Conservation (phyloP, 352 stramenopile species). For the Elongisporangium anandrum region DNA sequence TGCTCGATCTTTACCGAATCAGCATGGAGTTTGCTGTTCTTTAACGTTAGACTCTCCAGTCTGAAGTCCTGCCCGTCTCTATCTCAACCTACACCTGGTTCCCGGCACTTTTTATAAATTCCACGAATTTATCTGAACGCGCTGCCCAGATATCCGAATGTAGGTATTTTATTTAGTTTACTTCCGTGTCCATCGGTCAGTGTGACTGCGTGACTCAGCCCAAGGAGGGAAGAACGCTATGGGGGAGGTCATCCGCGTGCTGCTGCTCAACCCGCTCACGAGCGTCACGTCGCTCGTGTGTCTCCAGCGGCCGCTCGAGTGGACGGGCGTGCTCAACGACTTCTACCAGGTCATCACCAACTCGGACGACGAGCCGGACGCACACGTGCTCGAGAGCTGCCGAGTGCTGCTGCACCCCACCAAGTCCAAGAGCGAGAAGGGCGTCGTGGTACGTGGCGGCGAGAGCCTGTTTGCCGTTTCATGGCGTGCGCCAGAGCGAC, state of each 20-base stretch:
- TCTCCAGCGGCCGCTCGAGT: constrained; percentile 74
- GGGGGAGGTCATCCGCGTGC: constrained; percentile 75
- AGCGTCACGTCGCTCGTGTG: constrained; percentile 70
- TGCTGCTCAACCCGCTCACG: constrained; percentile 71
- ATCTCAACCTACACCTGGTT: background rate
- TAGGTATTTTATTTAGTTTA: background rate
- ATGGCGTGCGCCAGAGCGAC: background rate
- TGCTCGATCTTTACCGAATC: background rate
- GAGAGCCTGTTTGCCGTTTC: background rate
- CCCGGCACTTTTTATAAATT: background rate
- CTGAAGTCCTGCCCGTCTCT: background rate
- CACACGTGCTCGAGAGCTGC: constrained; percentile 54
- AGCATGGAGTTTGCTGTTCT: background rate
- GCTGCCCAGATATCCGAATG: no score
- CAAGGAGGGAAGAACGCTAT: constrained; percentile 16
- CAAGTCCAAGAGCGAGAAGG: constrained; percentile 81
- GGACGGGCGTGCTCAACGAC: constrained; percentile 66
- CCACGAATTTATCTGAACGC: background rate
- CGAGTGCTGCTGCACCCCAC: constrained; percentile 75
- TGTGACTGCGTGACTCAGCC: background rate
- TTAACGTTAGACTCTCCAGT: background rate
- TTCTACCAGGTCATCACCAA: constrained; percentile 84
- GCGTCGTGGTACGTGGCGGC: constrained; percentile 42
- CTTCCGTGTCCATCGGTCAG: background rate
- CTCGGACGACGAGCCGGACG: constrained; percentile 66